Conservation (phyloP, 2,329 filamentous ascomycete species). For the Trematosphaeria pertusa region DNA sequence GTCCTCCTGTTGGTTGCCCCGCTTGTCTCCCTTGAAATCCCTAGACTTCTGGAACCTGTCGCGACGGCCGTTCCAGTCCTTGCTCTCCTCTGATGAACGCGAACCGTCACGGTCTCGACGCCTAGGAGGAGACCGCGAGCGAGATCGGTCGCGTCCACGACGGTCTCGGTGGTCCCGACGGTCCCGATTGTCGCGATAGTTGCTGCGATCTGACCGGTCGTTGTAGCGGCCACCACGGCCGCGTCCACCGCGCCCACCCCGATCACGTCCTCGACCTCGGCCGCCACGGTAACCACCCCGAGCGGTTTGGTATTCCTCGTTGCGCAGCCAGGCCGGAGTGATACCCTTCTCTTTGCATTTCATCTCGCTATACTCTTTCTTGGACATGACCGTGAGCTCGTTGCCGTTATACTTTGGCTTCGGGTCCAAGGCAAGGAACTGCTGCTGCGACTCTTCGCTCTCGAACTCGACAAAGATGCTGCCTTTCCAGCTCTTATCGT, state of each 20-base stretch:
- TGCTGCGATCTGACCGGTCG: too few relatives aligned
- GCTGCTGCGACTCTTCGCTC: conserved; percentile 76
- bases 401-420: conserved; percentile 85
- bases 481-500: conserved; percentile 81
- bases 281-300: conserved; percentile 9
- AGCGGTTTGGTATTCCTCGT: too few relatives aligned
- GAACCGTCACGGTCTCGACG: conserved; percentile 32
- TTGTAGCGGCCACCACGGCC: conserved; percentile 26
- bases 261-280: conserved; percentile 37
- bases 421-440: conserved; percentile 80
- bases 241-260: conserved; percentile 38
- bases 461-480: conserved; percentile 95
- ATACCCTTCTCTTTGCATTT: conserved; percentile 57
- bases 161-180: conserved; percentile 34
- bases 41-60: conserved; percentile 45
- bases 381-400: conserved; percentile 82
- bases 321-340: conserved; percentile 50
- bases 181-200: too few relatives aligned
- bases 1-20: conserved; percentile 22
- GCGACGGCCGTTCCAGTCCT: conserved; percentile 39
- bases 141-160: conserved; percentile 23
- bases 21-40: conserved; percentile 29
- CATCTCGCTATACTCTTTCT: conserved; percentile 77
- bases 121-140: conserved; percentile 27
- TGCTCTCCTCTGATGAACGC: conserved; percentile 25